phyloP scores from a whole-genome alignment of 2,329 filamentous ascomycete genomes.

The Beauveria varroae region DNA sequence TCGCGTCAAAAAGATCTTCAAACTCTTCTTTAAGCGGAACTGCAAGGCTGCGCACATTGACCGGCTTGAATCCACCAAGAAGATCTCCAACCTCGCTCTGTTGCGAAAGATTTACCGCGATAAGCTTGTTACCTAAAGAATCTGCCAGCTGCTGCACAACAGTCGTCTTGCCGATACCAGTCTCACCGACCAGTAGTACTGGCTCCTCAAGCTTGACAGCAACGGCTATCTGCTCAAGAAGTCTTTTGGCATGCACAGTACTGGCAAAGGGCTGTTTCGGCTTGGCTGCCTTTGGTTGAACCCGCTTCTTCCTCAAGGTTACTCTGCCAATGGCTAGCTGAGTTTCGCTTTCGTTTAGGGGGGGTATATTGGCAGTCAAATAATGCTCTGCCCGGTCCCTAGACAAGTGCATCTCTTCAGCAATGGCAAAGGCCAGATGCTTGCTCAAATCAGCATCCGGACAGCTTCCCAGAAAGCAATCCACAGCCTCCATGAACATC shows the following conservation, averaged over 20 bases:
- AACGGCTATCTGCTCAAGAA: slow-evolving; percentile 82
- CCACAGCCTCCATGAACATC: slow-evolving; percentile 88
- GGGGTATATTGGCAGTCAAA: slow-evolving; percentile 63
- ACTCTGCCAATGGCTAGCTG: slow-evolving; percentile 60
- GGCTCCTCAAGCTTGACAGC: slow-evolving; percentile 81
- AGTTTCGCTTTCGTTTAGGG: slow-evolving; percentile 52
- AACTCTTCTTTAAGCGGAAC: slow-evolving; percentile 92
- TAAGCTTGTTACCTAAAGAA: slow-evolving; percentile 75
- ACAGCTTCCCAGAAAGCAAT: slow-evolving; percentile 82
- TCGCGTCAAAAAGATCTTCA: slow-evolving; percentile 77
- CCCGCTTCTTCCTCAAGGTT: slow-evolving; percentile 50
- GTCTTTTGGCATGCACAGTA: slow-evolving; percentile 73
- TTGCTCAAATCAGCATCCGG: slow-evolving; percentile 56
- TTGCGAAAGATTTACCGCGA: slow-evolving; percentile 92
- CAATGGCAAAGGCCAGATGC: slow-evolving; percentile 61
- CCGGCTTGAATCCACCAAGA: slow-evolving; percentile 90
- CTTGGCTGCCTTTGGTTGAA: slow-evolving; percentile 40
- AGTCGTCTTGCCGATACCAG: slow-evolving; percentile 96
- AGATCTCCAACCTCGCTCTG: slow-evolving; percentile 97
- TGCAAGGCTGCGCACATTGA: slow-evolving; percentile 80
- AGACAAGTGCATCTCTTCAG: slow-evolving; percentile 80
- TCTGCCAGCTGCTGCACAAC: slow-evolving; percentile 88
- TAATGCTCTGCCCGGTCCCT: slow-evolving; percentile 75
- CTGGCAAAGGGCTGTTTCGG: slow-evolving; percentile 71
- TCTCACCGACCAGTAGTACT: slow-evolving; percentile 92